Evolutionary conservation across 306 rosid species (phyloP).

Genomic region (Quercus parvula): DNA sequence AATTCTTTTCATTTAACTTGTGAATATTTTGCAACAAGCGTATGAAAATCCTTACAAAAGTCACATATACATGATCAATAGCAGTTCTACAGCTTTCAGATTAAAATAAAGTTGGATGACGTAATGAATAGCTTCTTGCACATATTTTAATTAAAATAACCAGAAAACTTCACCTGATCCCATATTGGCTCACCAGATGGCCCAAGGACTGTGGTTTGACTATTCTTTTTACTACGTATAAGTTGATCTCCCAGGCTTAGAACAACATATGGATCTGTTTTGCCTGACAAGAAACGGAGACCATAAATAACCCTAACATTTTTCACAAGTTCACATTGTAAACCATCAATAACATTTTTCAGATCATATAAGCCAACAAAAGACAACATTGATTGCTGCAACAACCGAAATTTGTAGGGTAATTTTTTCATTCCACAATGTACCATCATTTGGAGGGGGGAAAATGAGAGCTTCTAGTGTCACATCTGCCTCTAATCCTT

Average conservation of each 20-base stretch:
- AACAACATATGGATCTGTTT: slow-evolving; percentile 91
- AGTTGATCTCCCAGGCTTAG: slow-evolving; percentile 80
- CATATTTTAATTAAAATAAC: not conserved
- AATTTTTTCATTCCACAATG: too few species aligned
- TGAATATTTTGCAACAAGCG: slow-evolving; percentile 41
- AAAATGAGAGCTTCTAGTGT: too few species aligned
- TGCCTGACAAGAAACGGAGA: slow-evolving; percentile 47
- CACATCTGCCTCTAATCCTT: too few species aligned
- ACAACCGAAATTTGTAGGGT: too few species aligned
- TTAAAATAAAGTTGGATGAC: not conserved
- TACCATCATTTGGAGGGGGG: too few species aligned
- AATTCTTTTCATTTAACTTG: too few species aligned
- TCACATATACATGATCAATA: slow-evolving; percentile 18
- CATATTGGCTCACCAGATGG: slow-evolving; percentile 98
- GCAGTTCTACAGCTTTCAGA: not conserved
- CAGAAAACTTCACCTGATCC: slow-evolving; percentile 78
- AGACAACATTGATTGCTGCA: too few species aligned
- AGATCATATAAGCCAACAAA: too few species aligned
- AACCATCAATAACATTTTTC: too few species aligned
- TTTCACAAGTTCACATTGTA: too few species aligned
- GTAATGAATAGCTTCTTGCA: not conserved
- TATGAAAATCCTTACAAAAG: slow-evolving; percentile 76
- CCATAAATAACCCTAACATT: not conserved
- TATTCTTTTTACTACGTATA: slow-evolving; percentile 92
- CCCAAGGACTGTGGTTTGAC: slow-evolving; percentile 93